Evolutionary conservation across 2,329 filamentous ascomycete species (phyloP), one percentile per base, ranked within the genome.

Genomic region (Akanthomyces lecanii): DNA sequence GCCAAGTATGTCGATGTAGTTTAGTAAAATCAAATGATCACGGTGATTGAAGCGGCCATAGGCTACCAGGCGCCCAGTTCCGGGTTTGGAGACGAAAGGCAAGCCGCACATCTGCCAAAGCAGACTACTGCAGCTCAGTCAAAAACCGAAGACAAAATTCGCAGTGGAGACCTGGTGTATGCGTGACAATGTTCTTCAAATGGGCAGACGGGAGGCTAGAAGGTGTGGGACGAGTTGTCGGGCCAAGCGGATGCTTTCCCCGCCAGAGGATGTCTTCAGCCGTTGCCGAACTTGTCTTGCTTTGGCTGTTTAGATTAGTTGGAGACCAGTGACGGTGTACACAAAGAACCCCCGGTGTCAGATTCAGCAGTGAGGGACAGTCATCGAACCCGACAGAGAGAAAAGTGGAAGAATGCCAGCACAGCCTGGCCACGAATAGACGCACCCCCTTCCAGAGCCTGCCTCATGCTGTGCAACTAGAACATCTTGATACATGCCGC

Each of bases 241-340:
- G 58, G 16, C 25, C 36, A 61, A 44, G 58, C 58, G 58, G 58
- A 45, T 45, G 58, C 18, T 5, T 61, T 61, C 58, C 58, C 58
- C 58, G 58, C 58, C 28, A 38, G 25, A 28, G 38, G 33, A 33
- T 53, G 50, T 33, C 58, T 61, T 61, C 48, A 61, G 58, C 58
- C 38, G 36, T 53, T 52, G 48, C 33, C 36, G 58, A 52, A 61
- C 58, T 21, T 59, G 56, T 51, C 56, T 59, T 28, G 58, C 38
- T 21, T 14, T 16, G 38, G 14, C 28, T 25, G 47, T 40, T 23
- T 18, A 14, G 47, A n/a, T 33, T 50, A 33, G 30, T 60, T 8
- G 38, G 11, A 11, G 14, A 40, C 38, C 14, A 5, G 36, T 36
- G 23, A 50, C 36, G 21, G 33, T 28, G 28, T 45, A 33, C 12